A percentile compares a stretch with the other conserved stretches of the same genome.
phyloP scores from a whole-genome alignment of 495 filamentous ascomycete species.

The Daldinia loculata region DNA sequence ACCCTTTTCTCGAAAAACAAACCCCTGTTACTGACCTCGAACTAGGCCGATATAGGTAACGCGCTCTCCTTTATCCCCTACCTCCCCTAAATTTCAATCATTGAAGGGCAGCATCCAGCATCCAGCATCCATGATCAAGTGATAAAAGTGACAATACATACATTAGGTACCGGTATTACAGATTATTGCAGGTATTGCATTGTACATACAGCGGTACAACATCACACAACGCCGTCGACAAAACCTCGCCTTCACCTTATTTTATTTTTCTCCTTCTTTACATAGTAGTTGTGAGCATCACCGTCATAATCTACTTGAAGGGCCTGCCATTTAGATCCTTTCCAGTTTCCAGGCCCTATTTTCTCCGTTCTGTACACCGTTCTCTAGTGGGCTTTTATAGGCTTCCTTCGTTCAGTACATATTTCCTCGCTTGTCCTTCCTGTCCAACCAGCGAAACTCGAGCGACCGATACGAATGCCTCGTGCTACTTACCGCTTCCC shows the following conservation, averaged over 20 bases:
- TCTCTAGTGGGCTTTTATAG: conserved; percentile 23
- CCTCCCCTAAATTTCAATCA: conserved; percentile 36
- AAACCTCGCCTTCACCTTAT: conserved; percentile 34
- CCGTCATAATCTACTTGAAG: conserved; percentile 32
- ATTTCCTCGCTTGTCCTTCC: conserved; percentile 3
- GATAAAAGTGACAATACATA: conserved; percentile 21
- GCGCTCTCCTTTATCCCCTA: conserved; percentile 45
- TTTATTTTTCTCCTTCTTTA: conserved; percentile 35
- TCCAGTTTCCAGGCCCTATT: conserved; percentile 12
- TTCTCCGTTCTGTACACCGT: conserved; percentile 12
- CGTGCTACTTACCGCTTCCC: conserved; percentile 32
- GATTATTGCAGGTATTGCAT: conserved; percentile 14
- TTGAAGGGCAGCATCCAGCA: conserved; percentile 25
- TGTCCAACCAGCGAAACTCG: conserved; percentile 18
- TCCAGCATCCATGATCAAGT: conserved; percentile 20
- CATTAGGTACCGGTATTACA: background rate
- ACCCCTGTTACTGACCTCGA: conserved; percentile 6
- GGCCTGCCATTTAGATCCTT: conserved; percentile 27
- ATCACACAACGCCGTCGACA: conserved; percentile 37
- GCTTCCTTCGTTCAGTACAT: conserved; percentile 2
- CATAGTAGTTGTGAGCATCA: conserved; percentile 40
- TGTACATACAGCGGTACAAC: conserved; percentile 35
- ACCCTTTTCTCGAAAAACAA: conserved; percentile 21
- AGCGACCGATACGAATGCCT: conserved; percentile 45
- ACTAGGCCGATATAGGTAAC: conserved; percentile 40